Evolutionary conservation across 1,284 basidiomycete genomes (phyloP).

Genomic region (Gomphus sp.): DNA sequence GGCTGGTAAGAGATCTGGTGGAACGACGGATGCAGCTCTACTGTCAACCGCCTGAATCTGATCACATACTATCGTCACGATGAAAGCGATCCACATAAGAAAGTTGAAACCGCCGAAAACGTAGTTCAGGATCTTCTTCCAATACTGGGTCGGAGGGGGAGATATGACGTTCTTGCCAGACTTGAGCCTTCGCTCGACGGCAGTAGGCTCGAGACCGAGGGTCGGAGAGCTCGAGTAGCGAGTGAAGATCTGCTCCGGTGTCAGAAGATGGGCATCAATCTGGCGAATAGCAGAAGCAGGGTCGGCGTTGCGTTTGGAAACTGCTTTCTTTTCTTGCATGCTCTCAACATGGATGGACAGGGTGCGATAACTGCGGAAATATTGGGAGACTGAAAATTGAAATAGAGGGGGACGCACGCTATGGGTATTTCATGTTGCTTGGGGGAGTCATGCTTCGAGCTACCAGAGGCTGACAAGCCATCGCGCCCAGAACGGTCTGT

Average conservation of each 20-base stretch:
- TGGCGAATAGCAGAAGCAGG: slow-evolving; percentile 30
- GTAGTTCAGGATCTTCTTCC: slow-evolving; percentile 40
- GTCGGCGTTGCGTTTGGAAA: slow-evolving; percentile 18
- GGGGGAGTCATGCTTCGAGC: not conserved
- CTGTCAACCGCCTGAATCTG: not conserved
- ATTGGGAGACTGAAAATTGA: not conserved
- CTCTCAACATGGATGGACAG: slow-evolving; percentile 32
- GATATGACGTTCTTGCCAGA: slow-evolving; percentile 42
- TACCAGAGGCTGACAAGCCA: not conserved
- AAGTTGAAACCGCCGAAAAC: slow-evolving; percentile 45
- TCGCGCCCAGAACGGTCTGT: not conserved
- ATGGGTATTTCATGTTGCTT: not conserved
- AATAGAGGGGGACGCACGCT: not conserved
- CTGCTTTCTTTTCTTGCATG: not conserved
- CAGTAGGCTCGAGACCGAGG: slow-evolving; percentile 37
- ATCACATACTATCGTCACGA: slow-evolving; percentile 32
- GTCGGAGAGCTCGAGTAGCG: slow-evolving; percentile 37
- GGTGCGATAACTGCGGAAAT: slow-evolving; percentile 28
- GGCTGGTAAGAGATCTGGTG: slow-evolving; percentile 36
- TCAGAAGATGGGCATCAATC: slow-evolving; percentile 28
- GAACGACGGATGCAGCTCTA: slow-evolving; percentile 14
- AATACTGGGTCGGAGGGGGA: slow-evolving; percentile 36
- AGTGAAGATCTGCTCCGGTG: slow-evolving; percentile 32
- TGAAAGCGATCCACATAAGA: slow-evolving; percentile 42
- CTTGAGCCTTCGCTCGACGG: slow-evolving; percentile 31